A percentile compares a stretch with the other conserved stretches of the same genome.
Evolutionary conservation across 2,329 filamentous ascomycete species (phyloP).

Genomic region (Fusarium proliferatum): DNA sequence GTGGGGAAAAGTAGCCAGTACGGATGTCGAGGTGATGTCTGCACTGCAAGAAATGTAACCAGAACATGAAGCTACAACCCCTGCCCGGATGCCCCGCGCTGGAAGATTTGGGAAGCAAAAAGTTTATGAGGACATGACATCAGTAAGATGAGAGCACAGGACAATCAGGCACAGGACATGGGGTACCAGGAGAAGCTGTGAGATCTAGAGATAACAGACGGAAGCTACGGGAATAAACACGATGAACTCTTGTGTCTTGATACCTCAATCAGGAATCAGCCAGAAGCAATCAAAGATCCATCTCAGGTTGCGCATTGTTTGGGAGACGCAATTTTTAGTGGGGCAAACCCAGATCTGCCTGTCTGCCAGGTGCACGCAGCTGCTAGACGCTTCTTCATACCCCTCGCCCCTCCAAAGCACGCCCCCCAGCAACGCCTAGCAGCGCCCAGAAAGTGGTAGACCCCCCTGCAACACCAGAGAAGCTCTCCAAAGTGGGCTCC

Average conservation of each 20-base stretch:
- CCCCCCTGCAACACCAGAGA: slow-evolving; percentile 36
- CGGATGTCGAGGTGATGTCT: neutral
- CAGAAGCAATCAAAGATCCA: slow-evolving; percentile 31
- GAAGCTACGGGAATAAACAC: slow-evolving; percentile 29
- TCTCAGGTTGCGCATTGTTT: slow-evolving; percentile 17
- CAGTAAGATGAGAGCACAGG: slow-evolving; percentile 34
- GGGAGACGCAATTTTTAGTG: slow-evolving; percentile 35
- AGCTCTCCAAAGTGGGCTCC: slow-evolving; percentile 50
- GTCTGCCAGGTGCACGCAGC: slow-evolving; percentile 42
- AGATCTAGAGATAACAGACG: slow-evolving; percentile 3
- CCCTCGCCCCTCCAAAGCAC: slow-evolving; percentile 40
- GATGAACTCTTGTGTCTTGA: neutral
- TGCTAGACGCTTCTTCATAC: slow-evolving; percentile 50
- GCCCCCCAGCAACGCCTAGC: slow-evolving; percentile 30
- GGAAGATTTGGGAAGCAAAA: slow-evolving; percentile 46
- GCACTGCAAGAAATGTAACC: slow-evolving; percentile 6
- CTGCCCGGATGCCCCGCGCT: slow-evolving; percentile 45
- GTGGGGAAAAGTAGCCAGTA: slow-evolving; percentile 41
- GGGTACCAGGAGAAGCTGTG: neutral
- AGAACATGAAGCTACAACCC: slow-evolving; percentile 29
- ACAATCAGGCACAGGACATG: neutral
- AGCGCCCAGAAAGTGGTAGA: slow-evolving; percentile 39
- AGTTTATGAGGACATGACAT: slow-evolving; percentile 46
- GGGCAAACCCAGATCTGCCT: slow-evolving; percentile 36
- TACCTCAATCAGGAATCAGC: slow-evolving; percentile 18